phyloP scores from a whole-genome alignment of 1,139 yeast species.

The Geotrichum klebahnii region DNA sequence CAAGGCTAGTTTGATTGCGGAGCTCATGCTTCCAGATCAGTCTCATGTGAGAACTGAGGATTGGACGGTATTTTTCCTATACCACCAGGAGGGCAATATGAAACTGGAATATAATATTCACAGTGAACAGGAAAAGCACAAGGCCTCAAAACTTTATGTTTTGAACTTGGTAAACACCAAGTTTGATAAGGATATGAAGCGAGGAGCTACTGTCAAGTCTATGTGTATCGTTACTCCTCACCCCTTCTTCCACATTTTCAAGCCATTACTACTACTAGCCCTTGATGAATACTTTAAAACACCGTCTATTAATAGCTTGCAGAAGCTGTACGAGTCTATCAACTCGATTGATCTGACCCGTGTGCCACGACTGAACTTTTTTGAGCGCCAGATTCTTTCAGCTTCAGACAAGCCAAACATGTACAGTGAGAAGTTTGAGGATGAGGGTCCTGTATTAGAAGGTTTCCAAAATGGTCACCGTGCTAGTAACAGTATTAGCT shows the following conservation, averaged over 20 bases:
- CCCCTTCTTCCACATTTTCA: conserved; percentile 54
- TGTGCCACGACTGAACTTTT: conserved; percentile 34
- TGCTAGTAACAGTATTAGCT: conserved; percentile 3
- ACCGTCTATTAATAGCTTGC: conserved; percentile 33
- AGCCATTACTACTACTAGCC: conserved; percentile 54
- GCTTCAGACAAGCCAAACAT: conserved; percentile 33
- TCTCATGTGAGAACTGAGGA: conserved; percentile 59
- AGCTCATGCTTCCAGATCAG: conserved; percentile 64
- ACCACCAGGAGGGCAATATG: conserved; percentile 36
- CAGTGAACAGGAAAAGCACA: conserved; percentile 29
- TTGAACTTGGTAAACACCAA: conserved; percentile 56
- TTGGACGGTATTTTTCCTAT: conserved; percentile 55
- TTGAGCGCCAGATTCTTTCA: conserved; percentile 36
- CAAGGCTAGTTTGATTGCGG: conserved; percentile 40
- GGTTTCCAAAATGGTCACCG: conserved; percentile 5
- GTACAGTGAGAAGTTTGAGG: conserved; percentile 35
- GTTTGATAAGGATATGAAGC: conserved; percentile 41
- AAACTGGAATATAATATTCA: conserved; percentile 30
- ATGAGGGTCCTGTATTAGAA: conserved; percentile 16
- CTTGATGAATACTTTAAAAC: conserved; percentile 44
- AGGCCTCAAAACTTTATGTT: conserved; percentile 48
- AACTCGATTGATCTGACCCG: conserved; percentile 38
- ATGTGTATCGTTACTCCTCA: conserved; percentile 52
- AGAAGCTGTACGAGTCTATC: conserved; percentile 42
- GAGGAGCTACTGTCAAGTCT: conserved; percentile 57